Base-by-base conservation (phyloP, 2,329 filamentous ascomycete species). In the Pseudocercospora cruenta region DNA sequence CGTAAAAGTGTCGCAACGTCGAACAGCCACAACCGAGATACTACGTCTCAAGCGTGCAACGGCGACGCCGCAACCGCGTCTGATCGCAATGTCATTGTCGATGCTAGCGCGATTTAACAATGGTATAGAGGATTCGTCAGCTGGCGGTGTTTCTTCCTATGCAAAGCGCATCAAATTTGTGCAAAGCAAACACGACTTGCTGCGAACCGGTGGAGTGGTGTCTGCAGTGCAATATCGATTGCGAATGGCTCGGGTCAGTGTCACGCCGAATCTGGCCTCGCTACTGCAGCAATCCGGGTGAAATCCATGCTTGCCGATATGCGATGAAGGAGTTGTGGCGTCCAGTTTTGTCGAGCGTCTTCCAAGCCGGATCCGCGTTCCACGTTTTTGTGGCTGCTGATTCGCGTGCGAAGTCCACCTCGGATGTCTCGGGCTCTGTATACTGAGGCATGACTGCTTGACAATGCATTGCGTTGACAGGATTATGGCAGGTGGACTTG, bases 131-230 rank as follows among this genome's bases (percentile, higher is more conserved):
- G 12, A 19, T 55, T 12, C 22, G 47, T 51, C 47, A 51, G 39
- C 39, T n/a, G 47, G 47, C 47, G 19, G 19, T 51, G 47, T 51
- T 43, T 43, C 8, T 36, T 36, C 33, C 33, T 36, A 36, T 36
- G 33, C 33, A 36, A 39, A 39, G 12, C 14, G 12, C 36, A 39
- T 39, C 14, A 39, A 39, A 39, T 12, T 33, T 33, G 31, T 33
- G 31, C 31, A 31, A 31, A 31, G 28, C 28, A 31, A 31, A 51
- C 47, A 51, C 19, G 9, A 21, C 47, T 14, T 21, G 39, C 31
- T 63, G 64, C 54, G 60, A 63, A 66, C 60, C 55, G 58, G 63
- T 62, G 63, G 63, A 57, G 60, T 33, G 54, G 19, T 36, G 54
- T 22, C 43, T 19, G 58, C 39, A 19, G 39, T 24, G 24, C 49